A percentile compares a stretch with the other conserved stretches of the same genome.
Conservation (phyloP, 495 filamentous ascomycete genomes). For the Clohesyomyces aquaticus region DNA sequence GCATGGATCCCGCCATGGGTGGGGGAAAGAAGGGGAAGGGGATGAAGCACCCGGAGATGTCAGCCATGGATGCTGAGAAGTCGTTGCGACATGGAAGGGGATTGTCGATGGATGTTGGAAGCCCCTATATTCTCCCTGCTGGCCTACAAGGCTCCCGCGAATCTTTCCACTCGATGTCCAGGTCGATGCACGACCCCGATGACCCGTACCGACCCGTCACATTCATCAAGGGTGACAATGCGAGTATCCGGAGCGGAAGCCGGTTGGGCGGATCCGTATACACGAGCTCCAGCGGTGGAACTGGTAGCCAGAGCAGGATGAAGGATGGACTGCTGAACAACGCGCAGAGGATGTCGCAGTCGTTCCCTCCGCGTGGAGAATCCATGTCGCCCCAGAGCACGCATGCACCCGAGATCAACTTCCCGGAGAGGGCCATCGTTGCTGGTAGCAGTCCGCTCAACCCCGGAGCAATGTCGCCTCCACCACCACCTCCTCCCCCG, state of each 20-base stretch:
- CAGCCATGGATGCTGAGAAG: slow-evolving; percentile 53
- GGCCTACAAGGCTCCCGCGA: slow-evolving; percentile 76
- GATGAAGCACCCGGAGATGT: slow-evolving; percentile 48
- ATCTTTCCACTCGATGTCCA: slow-evolving; percentile 82
- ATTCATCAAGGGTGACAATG: slow-evolving; percentile 60
- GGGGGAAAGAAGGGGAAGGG: slow-evolving; percentile 55
- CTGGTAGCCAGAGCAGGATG: slow-evolving; percentile 60
- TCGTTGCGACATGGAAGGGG: slow-evolving; percentile 64
- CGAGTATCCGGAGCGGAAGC: slow-evolving; percentile 25
- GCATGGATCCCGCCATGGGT: slow-evolving; percentile 58
- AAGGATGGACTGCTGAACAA: slow-evolving; percentile 64
- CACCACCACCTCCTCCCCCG: slow-evolving; percentile 25
- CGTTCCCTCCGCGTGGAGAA: slow-evolving; percentile 55
- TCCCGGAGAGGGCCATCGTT: slow-evolving; percentile 25
- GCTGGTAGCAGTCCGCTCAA: slow-evolving; percentile 21
- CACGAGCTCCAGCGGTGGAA: slow-evolving; percentile 55
- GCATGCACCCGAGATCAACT: slow-evolving; percentile 20
- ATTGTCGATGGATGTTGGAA: slow-evolving; percentile 79
- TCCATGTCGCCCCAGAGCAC: slow-evolving; percentile 24
- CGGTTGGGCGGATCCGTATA: slow-evolving; percentile 57
- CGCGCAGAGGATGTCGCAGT: slow-evolving; percentile 67
- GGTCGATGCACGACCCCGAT: slow-evolving; percentile 67
- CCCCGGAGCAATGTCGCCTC: slow-evolving; percentile 12
- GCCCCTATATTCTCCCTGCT: slow-evolving; percentile 88
- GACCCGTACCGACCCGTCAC: slow-evolving; percentile 83